Evolutionary conservation across 805 yeast genomes (phyloP).

Genomic region (Citeromyces nyonsensis): DNA sequence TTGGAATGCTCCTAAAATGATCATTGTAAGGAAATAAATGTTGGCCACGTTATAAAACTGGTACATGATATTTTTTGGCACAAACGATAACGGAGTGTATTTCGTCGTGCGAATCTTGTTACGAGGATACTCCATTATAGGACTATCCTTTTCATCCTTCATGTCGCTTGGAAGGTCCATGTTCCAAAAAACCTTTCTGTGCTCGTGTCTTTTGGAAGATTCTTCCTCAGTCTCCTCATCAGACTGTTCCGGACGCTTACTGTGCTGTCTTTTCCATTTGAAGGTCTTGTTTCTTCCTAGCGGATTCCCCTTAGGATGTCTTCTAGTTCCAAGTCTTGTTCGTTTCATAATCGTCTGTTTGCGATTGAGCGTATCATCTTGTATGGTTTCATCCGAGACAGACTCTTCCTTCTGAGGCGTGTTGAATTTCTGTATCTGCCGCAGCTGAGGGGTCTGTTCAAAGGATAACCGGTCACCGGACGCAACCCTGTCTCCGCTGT

Average conservation of each 20-base stretch:
- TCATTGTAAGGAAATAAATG: slow-evolving; percentile 66
- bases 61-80: slow-evolving; percentile 68
- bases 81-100: slow-evolving; percentile 78
- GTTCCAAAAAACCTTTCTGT: slow-evolving; percentile 44
- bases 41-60: slow-evolving; percentile 90
- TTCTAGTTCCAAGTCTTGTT: slow-evolving; percentile 84
- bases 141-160: slow-evolving; percentile 45
- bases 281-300: slow-evolving; percentile 45
- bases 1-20: slow-evolving; percentile 64
- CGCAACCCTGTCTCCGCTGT: too few relatives aligned
- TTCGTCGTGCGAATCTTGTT: slow-evolving; percentile 92
- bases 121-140: slow-evolving; percentile 51
- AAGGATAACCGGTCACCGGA: too few relatives aligned
- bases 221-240: slow-evolving; percentile 6
- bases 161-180: slow-evolving; percentile 40
- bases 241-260: slow-evolving; percentile 5
- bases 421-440: too few relatives aligned
- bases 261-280: slow-evolving; percentile 8
- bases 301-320: slow-evolving; percentile 61
- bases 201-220: slow-evolving; percentile 1
- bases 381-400: slow-evolving; percentile 8
- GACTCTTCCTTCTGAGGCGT: too few relatives aligned
- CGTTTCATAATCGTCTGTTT: slow-evolving; percentile 48
- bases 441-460: too few relatives aligned
- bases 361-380: slow-evolving; percentile 10